Percentiles rank a stretch among this genome's conserved stretches.
Conservation (phyloP, 371 early-diverging fungal genomes). For the Chytridiales sp. region DNA sequence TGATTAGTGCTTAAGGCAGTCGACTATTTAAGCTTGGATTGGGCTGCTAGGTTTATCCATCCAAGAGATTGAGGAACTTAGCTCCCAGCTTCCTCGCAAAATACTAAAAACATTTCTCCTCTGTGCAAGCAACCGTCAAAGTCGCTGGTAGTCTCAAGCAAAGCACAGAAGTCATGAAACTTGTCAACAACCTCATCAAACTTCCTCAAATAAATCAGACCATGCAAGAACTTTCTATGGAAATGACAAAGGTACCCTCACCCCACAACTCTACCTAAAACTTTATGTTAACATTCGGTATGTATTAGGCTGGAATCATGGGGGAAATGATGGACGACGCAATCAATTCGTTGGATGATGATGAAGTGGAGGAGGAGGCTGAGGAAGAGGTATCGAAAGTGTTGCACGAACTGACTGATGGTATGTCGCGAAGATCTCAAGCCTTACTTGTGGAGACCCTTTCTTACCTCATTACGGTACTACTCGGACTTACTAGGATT, state of each 20-base stretch:
- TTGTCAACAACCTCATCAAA: constrained; percentile 79
- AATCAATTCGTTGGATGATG: constrained; percentile 83
- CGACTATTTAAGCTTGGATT: too few relatives aligned
- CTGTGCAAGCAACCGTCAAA: constrained; percentile 49
- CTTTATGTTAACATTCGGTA: not conserved
- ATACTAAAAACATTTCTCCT: not conserved
- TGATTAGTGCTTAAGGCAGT: constrained; percentile 1
- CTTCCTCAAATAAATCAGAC: constrained; percentile 78
- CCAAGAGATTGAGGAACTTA: not conserved
- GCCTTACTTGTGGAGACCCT: not conserved
- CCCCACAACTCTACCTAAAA: too few relatives aligned
- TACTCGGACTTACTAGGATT: constrained; percentile 46
- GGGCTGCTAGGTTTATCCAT: too few relatives aligned
- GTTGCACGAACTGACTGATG: constrained; percentile 84
- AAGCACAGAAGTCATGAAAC: constrained; percentile 86
- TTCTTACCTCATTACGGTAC: not conserved
- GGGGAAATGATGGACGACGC: constrained; percentile 94
- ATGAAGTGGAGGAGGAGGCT: constrained; percentile 90
- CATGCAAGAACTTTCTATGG: constrained; percentile 90
- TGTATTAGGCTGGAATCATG: constrained; percentile 83
- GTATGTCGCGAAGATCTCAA: constrained; percentile 55
- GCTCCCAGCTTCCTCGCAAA: not conserved
- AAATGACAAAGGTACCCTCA: constrained; percentile 86
- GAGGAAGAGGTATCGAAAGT: constrained; percentile 91
- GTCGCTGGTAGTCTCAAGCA: constrained; percentile 86